These are phyloP conservation scores for Coix lacrymajobi DNA, from an alignment of 176 grass and related monocot genomes.

Conservation along the genomic window DNA sequence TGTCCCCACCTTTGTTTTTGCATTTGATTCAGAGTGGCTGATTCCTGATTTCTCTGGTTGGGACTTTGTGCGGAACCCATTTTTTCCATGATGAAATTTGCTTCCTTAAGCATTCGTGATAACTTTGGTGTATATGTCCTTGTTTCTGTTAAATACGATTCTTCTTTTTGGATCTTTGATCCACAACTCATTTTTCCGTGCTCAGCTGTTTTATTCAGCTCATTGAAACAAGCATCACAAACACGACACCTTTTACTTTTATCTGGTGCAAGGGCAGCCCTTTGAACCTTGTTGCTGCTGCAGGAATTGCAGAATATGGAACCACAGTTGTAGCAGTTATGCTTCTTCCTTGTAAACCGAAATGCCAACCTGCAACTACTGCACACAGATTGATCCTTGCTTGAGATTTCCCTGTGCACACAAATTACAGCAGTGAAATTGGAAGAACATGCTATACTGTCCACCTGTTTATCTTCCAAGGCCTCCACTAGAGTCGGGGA, in stretches of 20 bases:
- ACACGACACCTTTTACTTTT: constrained; percentile 61
- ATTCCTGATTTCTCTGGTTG: constrained; percentile 37
- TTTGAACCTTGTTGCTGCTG: constrained; percentile 63
- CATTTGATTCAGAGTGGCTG: not conserved
- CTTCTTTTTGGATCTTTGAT: constrained; percentile 36
- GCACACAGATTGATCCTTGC: constrained; percentile 78
- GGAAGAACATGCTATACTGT: constrained; percentile 70
- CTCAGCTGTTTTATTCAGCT: constrained; percentile 41
- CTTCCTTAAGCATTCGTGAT: constrained; percentile 64
- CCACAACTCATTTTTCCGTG: constrained; percentile 20
- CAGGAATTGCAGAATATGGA: constrained; percentile 88
- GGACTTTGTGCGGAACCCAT: constrained; percentile 22
- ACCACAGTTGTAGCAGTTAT: constrained; percentile 91
- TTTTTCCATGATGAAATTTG: constrained; percentile 57
- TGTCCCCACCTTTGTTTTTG: constrained; percentile 62
- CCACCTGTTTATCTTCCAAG: constrained; percentile 66
- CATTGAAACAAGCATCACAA: constrained; percentile 78
- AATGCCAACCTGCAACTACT: constrained; percentile 63
- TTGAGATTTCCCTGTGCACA: constrained; percentile 64
- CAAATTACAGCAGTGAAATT: constrained; percentile 77
- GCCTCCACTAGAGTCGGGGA: constrained; percentile 63
- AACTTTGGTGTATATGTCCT: constrained; percentile 59
- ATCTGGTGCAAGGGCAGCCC: constrained; percentile 72
- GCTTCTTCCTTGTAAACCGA: constrained; percentile 81
- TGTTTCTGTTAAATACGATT: constrained; percentile 41